Conservation (phyloP, 164 flowering plant genomes). For the Kingdonia uniflora region DNA sequence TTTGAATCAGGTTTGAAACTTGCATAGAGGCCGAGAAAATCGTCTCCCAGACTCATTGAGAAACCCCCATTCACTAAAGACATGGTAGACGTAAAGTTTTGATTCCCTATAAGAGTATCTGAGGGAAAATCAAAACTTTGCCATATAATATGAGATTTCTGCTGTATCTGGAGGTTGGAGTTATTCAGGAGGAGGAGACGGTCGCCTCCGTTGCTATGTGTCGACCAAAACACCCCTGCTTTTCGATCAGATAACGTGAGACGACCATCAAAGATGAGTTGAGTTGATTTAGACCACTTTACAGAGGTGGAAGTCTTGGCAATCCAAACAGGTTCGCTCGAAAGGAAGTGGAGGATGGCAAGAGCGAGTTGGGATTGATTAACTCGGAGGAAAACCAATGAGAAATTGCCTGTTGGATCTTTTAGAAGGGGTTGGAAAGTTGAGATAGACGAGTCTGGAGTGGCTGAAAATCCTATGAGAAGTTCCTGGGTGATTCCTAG, state of each 20-base stretch:
- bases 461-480: constrained; percentile 44
- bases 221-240: constrained; percentile 51
- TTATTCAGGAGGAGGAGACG: constrained; percentile 36
- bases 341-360: constrained; percentile 54
- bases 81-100: constrained; percentile 62
- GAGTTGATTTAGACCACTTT: constrained; percentile 39
- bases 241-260: constrained; percentile 40
- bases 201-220: constrained; percentile 38
- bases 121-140: constrained; percentile 70
- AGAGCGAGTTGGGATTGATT: constrained; percentile 41
- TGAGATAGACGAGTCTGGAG: constrained; percentile 38
- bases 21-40: constrained; percentile 52
- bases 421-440: constrained; percentile 50
- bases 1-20: constrained; percentile 16
- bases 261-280: constrained; percentile 64
- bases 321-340: constrained; percentile 51
- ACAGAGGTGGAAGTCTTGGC: constrained; percentile 25
- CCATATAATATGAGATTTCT: constrained; percentile 33
- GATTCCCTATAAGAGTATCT: constrained; percentile 64
- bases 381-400: constrained; percentile 68
- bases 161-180: constrained; percentile 46
- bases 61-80: constrained; percentile 42
- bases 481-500: constrained; percentile 24
- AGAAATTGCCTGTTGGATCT: constrained; percentile 48
- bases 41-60: constrained; percentile 45